Base-by-base conservation (phyloP, 2,329 filamentous ascomycete species). In the Biscogniauxia marginata region DNA sequence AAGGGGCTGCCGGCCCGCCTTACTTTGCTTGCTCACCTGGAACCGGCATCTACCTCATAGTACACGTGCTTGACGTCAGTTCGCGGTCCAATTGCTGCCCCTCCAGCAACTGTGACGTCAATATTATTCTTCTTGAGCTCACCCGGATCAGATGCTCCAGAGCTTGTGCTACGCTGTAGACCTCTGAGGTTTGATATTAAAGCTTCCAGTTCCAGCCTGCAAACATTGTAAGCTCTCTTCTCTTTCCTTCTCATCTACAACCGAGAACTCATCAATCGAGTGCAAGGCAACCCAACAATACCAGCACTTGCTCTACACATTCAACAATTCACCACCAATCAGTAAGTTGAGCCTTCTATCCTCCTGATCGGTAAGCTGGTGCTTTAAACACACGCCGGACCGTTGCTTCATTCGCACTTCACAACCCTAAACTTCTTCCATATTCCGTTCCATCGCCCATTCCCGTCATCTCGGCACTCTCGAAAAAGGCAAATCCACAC, bases 21-120 rank as follows among this genome's bases (percentile, higher is more conserved):
- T 23, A n/a, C 23, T 13, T 46, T 46, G 39, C 13, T 13, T 24
- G 46, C 45, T 53, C 49, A 45, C 49, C 50, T 59, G 50, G 52
- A 25, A 51, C 46, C 48, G 43, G 50, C 49, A 52, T 23, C 44
- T n/a, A 55, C 25, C 57, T 44, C 48, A 39, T n/a, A n/a, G 18
- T 1, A 9, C 19, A 11, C 9, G 21, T 19, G 30, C 45, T 46
- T 53, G 51, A 53, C 51, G 46, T 48, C 51, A 53, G 19, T 23
- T 30, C 20, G n/a, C 39, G 18, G n/a, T 21, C 39, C 44, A 21
- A 21, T 19, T n/a, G 7, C 45, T 39, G 30, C 18, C 45, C 45
- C 20, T 9, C 45, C 19, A 13, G 19, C 18, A 20, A 21, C 45
- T 18, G 44, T 63, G 61, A 62, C 61, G 54, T 62, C 61, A 60